Percentiles rank a stretch among this genome's conserved stretches.
phyloP scores from a whole-genome alignment of 176 grass and related monocot species.

The Triticum timopheevii region DNA sequence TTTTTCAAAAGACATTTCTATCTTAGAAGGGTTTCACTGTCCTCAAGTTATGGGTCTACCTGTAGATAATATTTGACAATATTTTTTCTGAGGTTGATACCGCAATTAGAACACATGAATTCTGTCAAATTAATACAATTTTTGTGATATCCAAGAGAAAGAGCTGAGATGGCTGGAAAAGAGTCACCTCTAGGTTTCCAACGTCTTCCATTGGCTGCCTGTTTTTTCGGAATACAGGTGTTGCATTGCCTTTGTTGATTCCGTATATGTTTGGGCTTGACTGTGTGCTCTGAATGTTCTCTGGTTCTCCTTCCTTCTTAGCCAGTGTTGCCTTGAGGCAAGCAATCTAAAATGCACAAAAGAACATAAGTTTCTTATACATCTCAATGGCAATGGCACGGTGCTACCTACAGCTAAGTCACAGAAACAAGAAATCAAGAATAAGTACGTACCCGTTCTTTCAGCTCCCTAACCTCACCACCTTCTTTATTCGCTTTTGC shows the following conservation, averaged over 20 bases:
- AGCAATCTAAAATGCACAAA: slow-evolving; percentile 50
- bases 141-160: neutral
- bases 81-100: neutral
- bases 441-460: slow-evolving; percentile 59
- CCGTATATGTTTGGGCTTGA: slow-evolving; percentile 58
- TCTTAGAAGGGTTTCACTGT: slow-evolving; percentile 9
- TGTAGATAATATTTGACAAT: neutral
- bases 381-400: slow-evolving; percentile 1
- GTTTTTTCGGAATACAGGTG: slow-evolving; percentile 38
- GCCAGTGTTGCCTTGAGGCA: slow-evolving; percentile 72
- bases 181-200: slow-evolving; percentile 72
- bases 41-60: neutral
- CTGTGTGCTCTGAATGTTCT: slow-evolving; percentile 42
- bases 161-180: slow-evolving; percentile 1
- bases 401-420: slow-evolving; percentile 1
- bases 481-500: slow-evolving; percentile 76
- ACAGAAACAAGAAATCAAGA: neutral
- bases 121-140: neutral
- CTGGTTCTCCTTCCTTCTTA: slow-evolving; percentile 54
- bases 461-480: slow-evolving; percentile 72
- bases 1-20: slow-evolving; percentile 8
- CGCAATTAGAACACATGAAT: neutral
- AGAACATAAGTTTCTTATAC: neutral
- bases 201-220: slow-evolving; percentile 96
- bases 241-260: slow-evolving; percentile 40